Base-by-base conservation (phyloP, 352 stramenopile genomes). In the Pythium brassicae region DNA sequence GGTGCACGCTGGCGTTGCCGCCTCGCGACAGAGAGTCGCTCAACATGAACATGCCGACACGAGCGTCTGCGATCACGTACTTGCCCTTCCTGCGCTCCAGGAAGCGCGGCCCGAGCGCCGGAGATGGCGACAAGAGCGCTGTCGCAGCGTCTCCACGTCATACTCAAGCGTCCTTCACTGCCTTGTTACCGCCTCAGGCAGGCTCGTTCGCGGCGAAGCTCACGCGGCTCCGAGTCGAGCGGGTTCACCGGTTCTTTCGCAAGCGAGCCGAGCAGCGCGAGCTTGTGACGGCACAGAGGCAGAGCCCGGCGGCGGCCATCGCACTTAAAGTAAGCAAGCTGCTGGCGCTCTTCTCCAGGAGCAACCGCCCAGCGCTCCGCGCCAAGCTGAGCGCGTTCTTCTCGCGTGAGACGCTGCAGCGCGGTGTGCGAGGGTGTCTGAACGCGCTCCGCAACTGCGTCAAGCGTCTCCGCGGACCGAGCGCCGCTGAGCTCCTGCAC, bases 231-330 rank as follows among this genome's bases (percentile, higher is more conserved):
- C 55, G 45, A 48, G 35, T 17, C 20, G 14, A 32, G 34, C 55
- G 55, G 2, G 23, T 35, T 19, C 11, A 25, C 11, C n/a, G 7
- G 20, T 61, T 61, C 46, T 61, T 61, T 7, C 35, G 40, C 9
- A 55, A 23, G 46, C 29, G 35, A 50, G 47, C 47, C 7, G 34
- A 39, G 27, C 55, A 61, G 37, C 55, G 47, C 8, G 55, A 54
- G 23, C 5, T 61, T n/a, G 12, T 35, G n/a, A 11, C 35, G 1
- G n/a, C 22, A 4, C 17, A 20, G 1, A 17, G 14, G 47, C 20
- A 20, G 26, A 55, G 26, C n/a, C 32, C 29, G 1, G n/a, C 48
- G 1, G 47, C 47, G 35, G 35, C 32, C 47, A 37, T 61, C 23
- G 49, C 47, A 5, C 55, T 44, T 34, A 61, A 61, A 29, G 32